These are phyloP conservation scores for Obba rivulosa DNA, from an alignment of 768 basidiomycete genomes.

Conservation along the genomic window DNA sequence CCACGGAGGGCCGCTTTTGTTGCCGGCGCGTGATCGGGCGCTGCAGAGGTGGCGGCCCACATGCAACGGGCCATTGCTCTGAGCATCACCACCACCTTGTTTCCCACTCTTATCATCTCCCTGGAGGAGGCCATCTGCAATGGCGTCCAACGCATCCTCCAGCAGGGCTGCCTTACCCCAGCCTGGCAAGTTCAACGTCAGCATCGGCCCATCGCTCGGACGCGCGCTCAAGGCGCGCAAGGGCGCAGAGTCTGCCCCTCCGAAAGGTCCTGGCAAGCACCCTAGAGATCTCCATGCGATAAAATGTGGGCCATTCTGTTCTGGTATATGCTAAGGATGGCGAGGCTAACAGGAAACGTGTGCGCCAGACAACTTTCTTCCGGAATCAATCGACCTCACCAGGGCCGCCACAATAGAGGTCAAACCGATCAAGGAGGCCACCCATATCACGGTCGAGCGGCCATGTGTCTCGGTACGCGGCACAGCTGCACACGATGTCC, in stretches of 20 bases:
- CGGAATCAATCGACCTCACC: conserved; percentile 59
- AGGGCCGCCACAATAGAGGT: conserved; percentile 65
- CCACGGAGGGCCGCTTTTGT: too few relatives aligned
- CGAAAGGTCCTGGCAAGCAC: conserved; percentile 37
- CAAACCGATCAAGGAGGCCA: conserved; percentile 46
- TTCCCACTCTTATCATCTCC: too few relatives aligned
- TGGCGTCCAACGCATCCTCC: too few relatives aligned
- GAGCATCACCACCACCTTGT: too few relatives aligned
- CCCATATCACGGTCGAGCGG: conserved; percentile 56
- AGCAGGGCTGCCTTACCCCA: too few relatives aligned
- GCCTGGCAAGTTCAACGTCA: conserved; percentile 25
- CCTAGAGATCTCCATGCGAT: conserved; percentile 74
- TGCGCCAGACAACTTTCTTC: conserved; percentile 66
- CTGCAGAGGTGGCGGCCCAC: too few relatives aligned
- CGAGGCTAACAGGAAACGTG: neutral
- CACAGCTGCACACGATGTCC: neutral
- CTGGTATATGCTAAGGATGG: neutral
- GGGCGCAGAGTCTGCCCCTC: conserved; percentile 33
- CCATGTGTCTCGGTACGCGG: conserved; percentile 55
- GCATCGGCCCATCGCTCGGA: conserved; percentile 57
- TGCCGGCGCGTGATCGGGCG: too few relatives aligned
- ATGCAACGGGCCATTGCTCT: too few relatives aligned
- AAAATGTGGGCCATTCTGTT: conserved; percentile 46
- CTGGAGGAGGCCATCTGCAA: too few relatives aligned
- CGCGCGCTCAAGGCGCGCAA: conserved; percentile 66